Conservation (phyloP, 345 rosid genomes). For the Cochlearia excelsa region DNA sequence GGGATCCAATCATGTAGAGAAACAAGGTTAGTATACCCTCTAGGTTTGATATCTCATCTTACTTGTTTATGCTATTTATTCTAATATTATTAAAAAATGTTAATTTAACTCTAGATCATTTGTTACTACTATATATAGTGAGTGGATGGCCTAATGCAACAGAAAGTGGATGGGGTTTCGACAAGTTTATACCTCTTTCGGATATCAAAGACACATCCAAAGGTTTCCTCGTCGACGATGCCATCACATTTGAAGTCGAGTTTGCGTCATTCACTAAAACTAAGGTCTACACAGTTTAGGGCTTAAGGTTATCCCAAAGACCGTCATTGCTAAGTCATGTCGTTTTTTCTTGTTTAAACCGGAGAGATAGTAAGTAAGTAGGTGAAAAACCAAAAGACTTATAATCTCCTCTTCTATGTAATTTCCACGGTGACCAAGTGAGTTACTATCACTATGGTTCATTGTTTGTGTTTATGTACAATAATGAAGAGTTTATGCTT, state of each 20-base stretch:
- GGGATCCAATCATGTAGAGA: slow-evolving; percentile 10
- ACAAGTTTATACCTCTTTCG: slow-evolving; percentile 19
- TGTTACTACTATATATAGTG: slow-evolving; percentile 1
- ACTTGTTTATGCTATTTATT: neutral
- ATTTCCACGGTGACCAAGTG: neutral
- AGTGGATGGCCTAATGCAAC: slow-evolving; percentile 20
- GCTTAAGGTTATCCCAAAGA: neutral
- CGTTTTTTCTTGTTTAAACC: no score
- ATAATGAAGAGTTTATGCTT: neutral
- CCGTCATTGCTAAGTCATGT: neutral
- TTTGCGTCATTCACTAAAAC: slow-evolving; percentile 18
- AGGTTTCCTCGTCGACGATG: slow-evolving; percentile 17
- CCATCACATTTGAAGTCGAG: slow-evolving; percentile 22
- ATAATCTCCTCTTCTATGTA: slow-evolving; percentile 11
- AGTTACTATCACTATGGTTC: neutral
- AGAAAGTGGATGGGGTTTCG: slow-evolving; percentile 27
- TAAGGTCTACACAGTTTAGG: slow-evolving; percentile 1
- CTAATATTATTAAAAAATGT: no score
- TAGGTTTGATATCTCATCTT: no score
- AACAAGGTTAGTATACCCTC: slow-evolving; percentile 11
- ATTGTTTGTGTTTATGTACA: neutral
- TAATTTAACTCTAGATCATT: neutral
- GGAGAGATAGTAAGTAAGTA: no score
- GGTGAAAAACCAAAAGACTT: no score
- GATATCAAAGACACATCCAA: slow-evolving; percentile 22